Percentiles rank a stretch among this genome's conserved stretches.
phyloP scores from a whole-genome alignment of 2,329 filamentous ascomycete species.

The Sporothrix euskadiensis region DNA sequence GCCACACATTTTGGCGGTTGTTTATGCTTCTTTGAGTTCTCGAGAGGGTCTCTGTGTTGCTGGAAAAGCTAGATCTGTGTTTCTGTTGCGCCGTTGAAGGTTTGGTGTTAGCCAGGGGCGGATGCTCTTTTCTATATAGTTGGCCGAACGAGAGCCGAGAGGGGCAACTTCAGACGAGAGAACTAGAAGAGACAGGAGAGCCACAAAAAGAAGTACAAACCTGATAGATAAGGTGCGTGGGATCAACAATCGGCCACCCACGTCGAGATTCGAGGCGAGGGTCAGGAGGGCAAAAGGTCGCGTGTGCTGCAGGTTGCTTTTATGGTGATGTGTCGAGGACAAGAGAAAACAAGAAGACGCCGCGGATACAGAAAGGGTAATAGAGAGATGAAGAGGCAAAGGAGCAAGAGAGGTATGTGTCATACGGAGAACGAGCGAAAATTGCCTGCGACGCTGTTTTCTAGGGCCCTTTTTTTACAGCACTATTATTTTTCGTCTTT shows the following conservation, averaged over 20 bases:
- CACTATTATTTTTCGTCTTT: conserved; percentile 19
- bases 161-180: neutral
- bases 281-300: conserved; percentile 15
- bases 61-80: neutral
- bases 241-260: conserved; percentile 2
- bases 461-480: conserved; percentile 26
- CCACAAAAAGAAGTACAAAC: neutral
- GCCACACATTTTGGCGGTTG: conserved; percentile 72
- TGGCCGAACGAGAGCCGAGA: neutral
- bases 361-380: neutral
- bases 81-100: conserved; percentile 8
- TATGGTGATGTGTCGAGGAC: conserved; percentile 20
- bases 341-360: conserved; percentile 14
- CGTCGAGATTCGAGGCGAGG: conserved; percentile 16
- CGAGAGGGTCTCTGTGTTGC: neutral
- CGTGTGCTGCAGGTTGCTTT: conserved; percentile 13
- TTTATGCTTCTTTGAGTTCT: neutral
- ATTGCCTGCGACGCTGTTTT: conserved; percentile 26
- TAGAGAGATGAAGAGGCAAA: neutral
- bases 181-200: neutral
- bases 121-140: conserved; percentile 25
- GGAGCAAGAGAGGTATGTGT: conserved; percentile 8
- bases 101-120: conserved; percentile 19
- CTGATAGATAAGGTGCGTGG: conserved; percentile 13
- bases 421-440: conserved; percentile 16